Percentiles rank a stretch among this genome's conserved stretches.
phyloP scores from a whole-genome alignment of 805 yeast genomes.

The Candida lessepsii region DNA sequence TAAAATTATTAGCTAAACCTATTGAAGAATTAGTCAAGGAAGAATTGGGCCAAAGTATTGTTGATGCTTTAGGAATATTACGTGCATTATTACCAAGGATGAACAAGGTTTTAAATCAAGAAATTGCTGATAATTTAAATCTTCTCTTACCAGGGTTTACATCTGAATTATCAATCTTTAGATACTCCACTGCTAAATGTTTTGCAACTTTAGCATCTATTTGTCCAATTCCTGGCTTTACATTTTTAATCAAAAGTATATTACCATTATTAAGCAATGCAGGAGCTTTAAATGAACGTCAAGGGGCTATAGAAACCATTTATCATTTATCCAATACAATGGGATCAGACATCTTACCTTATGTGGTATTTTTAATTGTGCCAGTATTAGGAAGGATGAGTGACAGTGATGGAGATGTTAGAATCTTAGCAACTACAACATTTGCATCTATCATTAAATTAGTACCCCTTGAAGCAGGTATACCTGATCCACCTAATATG shows the following conservation, averaged over 20 bases:
- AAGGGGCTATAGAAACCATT: slow-evolving; percentile 90
- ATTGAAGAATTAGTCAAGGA: slow-evolving; percentile 34
- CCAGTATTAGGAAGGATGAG: slow-evolving; percentile 98
- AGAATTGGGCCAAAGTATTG: slow-evolving; percentile 69
- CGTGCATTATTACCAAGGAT: slow-evolving; percentile 70
- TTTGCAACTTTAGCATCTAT: slow-evolving; percentile 75
- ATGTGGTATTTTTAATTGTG: slow-evolving; percentile 90
- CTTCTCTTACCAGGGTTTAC: slow-evolving; percentile 54
- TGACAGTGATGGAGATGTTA: slow-evolving; percentile 85
- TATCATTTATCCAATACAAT: slow-evolving; percentile 81
- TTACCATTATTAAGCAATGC: slow-evolving; percentile 82
- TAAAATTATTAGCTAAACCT: slow-evolving; percentile 36
- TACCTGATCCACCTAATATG: slow-evolving; percentile 91
- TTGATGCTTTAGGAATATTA: slow-evolving; percentile 83
- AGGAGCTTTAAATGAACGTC: slow-evolving; percentile 66
- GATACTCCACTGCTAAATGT: slow-evolving; percentile 89
- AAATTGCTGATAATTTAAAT: slow-evolving; percentile 44
- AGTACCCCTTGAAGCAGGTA: slow-evolving; percentile 96
- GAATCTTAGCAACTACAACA: slow-evolving; percentile 89
- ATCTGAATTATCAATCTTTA: slow-evolving; percentile 74
- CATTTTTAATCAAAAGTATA: slow-evolving; percentile 71
- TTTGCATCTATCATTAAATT: slow-evolving; percentile 94
- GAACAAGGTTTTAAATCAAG: slow-evolving; percentile 45
- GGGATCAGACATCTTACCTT: slow-evolving; percentile 90
- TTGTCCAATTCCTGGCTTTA: slow-evolving; percentile 68